These are phyloP conservation scores for Sechiopsis laciniata DNA, from an alignment of 306 rosid species.

Conservation along the genomic window DNA sequence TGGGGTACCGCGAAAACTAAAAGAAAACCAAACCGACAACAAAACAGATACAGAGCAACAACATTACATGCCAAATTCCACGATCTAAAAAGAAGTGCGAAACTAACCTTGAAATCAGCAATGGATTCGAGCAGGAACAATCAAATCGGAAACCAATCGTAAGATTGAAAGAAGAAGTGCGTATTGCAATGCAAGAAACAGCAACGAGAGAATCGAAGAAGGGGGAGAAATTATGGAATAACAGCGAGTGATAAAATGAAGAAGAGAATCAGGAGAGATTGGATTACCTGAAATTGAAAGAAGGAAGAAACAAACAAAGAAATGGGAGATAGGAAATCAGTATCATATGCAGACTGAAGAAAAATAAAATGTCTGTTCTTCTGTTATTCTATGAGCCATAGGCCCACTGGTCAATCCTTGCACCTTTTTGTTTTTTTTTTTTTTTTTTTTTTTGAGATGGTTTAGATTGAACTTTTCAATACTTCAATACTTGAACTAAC, in stretches of 20 bases:
- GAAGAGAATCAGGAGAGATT: background rate
- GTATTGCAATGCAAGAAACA: background rate
- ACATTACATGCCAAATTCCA: background rate
- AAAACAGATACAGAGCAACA: background rate
- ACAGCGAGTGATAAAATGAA: background rate
- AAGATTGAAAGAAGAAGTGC: background rate
- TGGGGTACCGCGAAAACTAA: background rate
- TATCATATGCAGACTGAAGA: background rate
- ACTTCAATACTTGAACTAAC: too few species aligned
- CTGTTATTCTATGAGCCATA: too few species aligned
- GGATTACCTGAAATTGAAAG: constrained; percentile 10
- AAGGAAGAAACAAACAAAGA: background rate
- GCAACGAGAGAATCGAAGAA: background rate
- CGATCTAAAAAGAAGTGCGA: constrained; percentile 5
- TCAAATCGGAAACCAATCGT: background rate
- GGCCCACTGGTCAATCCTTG: too few species aligned
- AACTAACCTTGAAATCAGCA: background rate
- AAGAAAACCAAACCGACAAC: background rate
- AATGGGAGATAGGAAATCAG: background rate
- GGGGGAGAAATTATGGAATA: background rate
- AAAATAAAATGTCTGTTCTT: too few species aligned
- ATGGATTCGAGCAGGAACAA: background rate
- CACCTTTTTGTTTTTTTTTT: too few species aligned
- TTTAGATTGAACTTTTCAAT: too few species aligned
- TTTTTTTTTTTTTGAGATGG: too few species aligned